phyloP scores from a whole-genome alignment of 805 yeast genomes.

The Debaryomyces prosopidis region DNA sequence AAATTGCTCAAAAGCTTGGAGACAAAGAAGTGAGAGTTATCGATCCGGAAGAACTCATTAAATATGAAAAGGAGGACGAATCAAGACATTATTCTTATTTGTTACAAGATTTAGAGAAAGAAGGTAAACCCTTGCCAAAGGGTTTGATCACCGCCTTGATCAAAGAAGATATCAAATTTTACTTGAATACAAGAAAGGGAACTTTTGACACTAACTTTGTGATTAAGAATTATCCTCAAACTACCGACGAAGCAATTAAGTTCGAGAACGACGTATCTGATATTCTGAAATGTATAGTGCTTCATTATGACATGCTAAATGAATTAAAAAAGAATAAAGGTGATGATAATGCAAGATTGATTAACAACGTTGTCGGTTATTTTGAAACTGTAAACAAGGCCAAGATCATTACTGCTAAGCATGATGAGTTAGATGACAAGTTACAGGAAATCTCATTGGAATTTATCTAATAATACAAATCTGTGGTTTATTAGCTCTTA shows the following conservation, averaged over 20 bases:
- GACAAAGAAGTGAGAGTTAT: constrained; percentile 37
- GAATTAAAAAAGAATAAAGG: constrained; percentile 15
- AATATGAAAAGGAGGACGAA: constrained; percentile 43
- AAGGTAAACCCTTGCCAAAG: constrained; percentile 31
- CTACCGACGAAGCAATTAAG: constrained; percentile 64
- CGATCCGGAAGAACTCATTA: constrained; percentile 52
- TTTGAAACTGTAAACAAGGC: constrained; percentile 64
- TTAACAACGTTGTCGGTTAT: constrained; percentile 58
- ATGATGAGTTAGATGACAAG: constrained; percentile 21
- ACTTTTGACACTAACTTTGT: constrained; percentile 48
- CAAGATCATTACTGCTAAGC: constrained; percentile 14
- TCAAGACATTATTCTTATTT: constrained; percentile 52
- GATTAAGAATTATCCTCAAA: constrained; percentile 59
- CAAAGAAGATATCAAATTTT: constrained; percentile 35
- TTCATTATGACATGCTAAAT: constrained; percentile 28
- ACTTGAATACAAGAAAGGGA: constrained; percentile 35
- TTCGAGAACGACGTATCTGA: constrained; percentile 71
- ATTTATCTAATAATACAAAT: constrained; percentile 11
- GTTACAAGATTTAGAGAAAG: constrained; percentile 43
- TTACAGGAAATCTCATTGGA: constrained; percentile 20
- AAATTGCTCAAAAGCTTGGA: constrained; percentile 17
- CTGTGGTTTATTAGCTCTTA: not conserved
- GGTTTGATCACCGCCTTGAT: constrained; percentile 56
- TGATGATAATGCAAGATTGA: constrained; percentile 23
- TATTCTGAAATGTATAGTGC: constrained; percentile 40